These are phyloP conservation scores for Monosporascus sp. DNA, from an alignment of 2,329 filamentous ascomycete species.

Conservation along the genomic window DNA sequence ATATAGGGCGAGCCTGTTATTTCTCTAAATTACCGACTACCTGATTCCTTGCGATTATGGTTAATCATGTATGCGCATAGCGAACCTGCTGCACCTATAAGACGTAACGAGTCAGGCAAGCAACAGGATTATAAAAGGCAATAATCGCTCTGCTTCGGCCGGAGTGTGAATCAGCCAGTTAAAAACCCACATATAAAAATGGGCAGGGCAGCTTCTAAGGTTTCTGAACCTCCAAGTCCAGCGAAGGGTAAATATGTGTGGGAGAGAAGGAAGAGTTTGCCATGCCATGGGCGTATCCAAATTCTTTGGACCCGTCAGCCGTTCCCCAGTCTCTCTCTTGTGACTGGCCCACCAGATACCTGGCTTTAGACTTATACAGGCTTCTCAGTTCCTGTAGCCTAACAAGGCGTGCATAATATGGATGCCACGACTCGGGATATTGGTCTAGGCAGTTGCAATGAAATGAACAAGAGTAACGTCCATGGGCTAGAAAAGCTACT, in stretches of 20 bases:
- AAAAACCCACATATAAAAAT: constrained; percentile 18
- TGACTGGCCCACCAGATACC: too few relatives aligned
- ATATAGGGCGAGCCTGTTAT: background rate
- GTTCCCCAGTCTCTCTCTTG: too few relatives aligned
- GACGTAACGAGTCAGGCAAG: constrained; percentile 33
- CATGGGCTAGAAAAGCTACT: too few relatives aligned
- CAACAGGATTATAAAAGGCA: constrained; percentile 58
- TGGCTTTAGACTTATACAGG: too few relatives aligned
- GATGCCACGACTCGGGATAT: too few relatives aligned
- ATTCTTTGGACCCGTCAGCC: too few relatives aligned
- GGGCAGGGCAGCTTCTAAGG: constrained; percentile 30
- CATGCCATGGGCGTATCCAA: too few relatives aligned
- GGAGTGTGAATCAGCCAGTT: constrained; percentile 38
- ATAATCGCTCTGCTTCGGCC: constrained; percentile 48
- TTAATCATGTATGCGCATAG: constrained; percentile 52
- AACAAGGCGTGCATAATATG: too few relatives aligned
- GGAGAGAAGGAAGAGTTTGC: constrained; percentile 20
- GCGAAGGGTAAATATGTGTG: constrained; percentile 46
- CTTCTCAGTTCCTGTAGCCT: too few relatives aligned
- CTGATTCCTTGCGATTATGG: background rate
- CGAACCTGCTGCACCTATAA: constrained; percentile 52
- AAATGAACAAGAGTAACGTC: too few relatives aligned
- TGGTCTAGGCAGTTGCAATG: too few relatives aligned
- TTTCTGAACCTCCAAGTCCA: constrained; percentile 19
- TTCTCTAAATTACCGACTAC: background rate